Evolutionary conservation across 441 rosid genomes (phyloP), one percentile per base, ranked within the genome.

Genomic region (Populus hybrid): DNA sequence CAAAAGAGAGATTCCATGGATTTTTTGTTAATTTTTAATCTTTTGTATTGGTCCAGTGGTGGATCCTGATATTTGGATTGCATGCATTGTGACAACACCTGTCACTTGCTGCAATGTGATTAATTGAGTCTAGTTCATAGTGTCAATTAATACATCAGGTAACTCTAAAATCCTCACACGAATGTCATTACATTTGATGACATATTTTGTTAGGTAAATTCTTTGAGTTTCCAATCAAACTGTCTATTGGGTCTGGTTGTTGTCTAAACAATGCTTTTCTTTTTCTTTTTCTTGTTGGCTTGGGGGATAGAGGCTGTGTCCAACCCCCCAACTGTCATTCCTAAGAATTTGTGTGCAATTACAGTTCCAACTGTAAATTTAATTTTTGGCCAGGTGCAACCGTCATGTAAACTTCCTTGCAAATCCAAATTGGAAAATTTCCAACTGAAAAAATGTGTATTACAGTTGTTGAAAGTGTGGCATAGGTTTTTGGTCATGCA

Each of bases 11-110:
- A 70, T 53, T 70, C n/a, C 32, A 23, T 0, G 53, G 59, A 12
- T 5, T 61, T 24, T 26, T 32, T 57, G 21, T 70, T 21, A 40
- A 57, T 19, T 40, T 40, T 70, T 24, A 70, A 46, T 26, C 19
- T 21, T n/a, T 40, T 72, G 16, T 28, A 72, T n/a, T 32, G 28
- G 61, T 18, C 74, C 7, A 19, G 14, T 32, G 75, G 40, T 12
- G 67, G 75, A 50, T 72, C 8, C 75, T 72, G 67, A 72, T 72
- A 23, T 12, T 71, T 24, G 63, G n/a, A 34, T 32, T 57, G 19
- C 57, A 2, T 67, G 65, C 21, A 32, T 18, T 19, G 7, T 19
- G 38, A 32, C 40, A 59, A 46, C 61, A 57, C 40, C 75, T 70
- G 9, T 35, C 26, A 18, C 32, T 28, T 70, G 12, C 71, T 53